phyloP scores from a whole-genome alignment of 345 rosid genomes.

The Lepidium didymum region DNA sequence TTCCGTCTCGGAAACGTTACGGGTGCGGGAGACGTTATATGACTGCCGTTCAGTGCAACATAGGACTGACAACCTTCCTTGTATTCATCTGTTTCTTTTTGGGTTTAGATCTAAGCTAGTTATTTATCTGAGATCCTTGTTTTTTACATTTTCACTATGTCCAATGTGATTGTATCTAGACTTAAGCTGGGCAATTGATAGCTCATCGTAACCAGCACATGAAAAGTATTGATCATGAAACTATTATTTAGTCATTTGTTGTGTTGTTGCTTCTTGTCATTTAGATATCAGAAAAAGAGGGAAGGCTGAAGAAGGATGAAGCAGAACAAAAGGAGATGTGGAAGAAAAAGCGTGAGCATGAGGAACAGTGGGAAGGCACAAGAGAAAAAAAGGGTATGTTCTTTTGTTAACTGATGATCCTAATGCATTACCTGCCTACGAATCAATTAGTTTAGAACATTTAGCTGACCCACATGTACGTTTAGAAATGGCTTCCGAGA shows the following conservation, averaged over 20 bases:
- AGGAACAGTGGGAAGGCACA: conserved; percentile 99
- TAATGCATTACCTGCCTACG: no score
- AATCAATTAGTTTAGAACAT: neutral
- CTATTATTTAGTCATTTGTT: no score
- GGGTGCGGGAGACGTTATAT: conserved; percentile 98
- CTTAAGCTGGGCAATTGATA: no score
- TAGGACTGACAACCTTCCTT: no score
- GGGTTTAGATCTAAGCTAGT: neutral
- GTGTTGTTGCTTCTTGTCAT: conserved; percentile 15
- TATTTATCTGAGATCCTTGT: neutral
- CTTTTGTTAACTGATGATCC: no score
- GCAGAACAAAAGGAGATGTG: conserved; percentile 92
- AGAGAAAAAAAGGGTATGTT: conserved; percentile 93
- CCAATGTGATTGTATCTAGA: neutral
- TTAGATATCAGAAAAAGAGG: conserved; percentile 98
- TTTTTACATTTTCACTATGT: neutral
- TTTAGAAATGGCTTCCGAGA: neutral
- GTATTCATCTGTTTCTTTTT: conserved; percentile 16
- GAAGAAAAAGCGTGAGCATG: conserved; percentile 98
- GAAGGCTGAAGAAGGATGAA: conserved; percentile 95
- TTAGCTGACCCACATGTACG: neutral
- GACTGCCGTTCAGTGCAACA: no score
- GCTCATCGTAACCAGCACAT: no score
- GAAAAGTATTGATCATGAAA: no score
- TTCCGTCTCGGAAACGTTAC: no score